Evolutionary conservation across 2,329 filamentous ascomycete species (phyloP).

Genomic region (Microthyrium microscopicum): DNA sequence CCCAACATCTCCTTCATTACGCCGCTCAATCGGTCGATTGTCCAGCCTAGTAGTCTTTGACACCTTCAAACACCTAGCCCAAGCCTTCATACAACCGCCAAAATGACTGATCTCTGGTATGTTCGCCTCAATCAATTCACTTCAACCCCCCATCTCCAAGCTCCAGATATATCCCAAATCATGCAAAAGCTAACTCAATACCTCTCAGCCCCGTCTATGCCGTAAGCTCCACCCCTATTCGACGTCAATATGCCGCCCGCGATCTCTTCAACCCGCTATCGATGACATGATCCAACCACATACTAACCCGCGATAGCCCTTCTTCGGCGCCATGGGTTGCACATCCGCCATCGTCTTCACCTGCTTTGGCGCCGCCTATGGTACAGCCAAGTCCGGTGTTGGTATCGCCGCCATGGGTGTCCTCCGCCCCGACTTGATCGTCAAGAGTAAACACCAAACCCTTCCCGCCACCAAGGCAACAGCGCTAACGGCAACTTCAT

Average conservation of each 20-base stretch:
- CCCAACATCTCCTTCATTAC: background rate
- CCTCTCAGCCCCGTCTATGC: constrained; percentile 78
- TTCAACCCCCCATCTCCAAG: constrained; percentile 9
- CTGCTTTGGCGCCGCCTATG: constrained; percentile 90
- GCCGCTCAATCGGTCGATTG: background rate
- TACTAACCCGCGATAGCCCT: constrained; percentile 39
- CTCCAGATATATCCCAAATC: constrained; percentile 12
- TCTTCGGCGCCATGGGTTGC: constrained; percentile 97
- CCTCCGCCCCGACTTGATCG: constrained; percentile 89
- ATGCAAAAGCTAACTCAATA: constrained; percentile 27
- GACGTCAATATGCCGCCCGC: constrained; percentile 2
- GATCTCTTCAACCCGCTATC: background rate
- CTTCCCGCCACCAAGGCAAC: constrained; percentile 8
- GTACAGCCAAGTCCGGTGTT: constrained; percentile 97
- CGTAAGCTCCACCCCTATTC: constrained; percentile 43
- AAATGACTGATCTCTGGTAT: constrained; percentile 56
- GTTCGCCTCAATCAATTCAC: constrained; percentile 21
- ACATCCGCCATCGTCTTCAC: constrained; percentile 91
- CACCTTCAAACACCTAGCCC: background rate
- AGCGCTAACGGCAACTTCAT: constrained; percentile 10
- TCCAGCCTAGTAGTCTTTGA: background rate
- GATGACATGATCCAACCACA: background rate
- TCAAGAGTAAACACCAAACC: constrained; percentile 69
- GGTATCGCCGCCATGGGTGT: constrained; percentile 98
- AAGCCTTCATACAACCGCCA: constrained; percentile 1